Conservation (phyloP, 306 rosid species). For the Prunus salicina region DNA sequence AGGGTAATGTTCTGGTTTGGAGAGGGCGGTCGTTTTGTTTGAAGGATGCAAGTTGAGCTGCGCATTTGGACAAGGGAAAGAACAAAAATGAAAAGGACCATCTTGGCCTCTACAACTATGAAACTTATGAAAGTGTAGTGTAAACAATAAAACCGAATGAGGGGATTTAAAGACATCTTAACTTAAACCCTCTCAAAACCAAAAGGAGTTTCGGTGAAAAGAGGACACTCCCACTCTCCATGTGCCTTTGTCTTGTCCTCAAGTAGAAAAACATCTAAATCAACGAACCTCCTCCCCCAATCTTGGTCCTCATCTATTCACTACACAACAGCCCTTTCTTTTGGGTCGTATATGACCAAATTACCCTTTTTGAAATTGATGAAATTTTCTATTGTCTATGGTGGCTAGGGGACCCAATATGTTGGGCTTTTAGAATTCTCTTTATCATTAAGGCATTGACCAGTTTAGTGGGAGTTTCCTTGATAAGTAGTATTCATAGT, state of each 20-base stretch:
- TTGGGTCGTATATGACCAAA: constrained; percentile 29
- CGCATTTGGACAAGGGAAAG: constrained; percentile 47
- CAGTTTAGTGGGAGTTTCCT: no score
- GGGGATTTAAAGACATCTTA: constrained; percentile 30
- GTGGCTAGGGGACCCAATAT: constrained; percentile 4
- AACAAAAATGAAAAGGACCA: constrained; percentile 51
- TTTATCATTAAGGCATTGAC: no score
- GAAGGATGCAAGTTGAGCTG: constrained; percentile 14
- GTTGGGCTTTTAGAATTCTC: not conserved
- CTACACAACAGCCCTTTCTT: constrained; percentile 41
- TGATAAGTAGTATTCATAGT: no score
- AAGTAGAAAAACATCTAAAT: constrained; percentile 62
- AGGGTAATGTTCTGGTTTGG: not conserved
- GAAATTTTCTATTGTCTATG: constrained; percentile 11
- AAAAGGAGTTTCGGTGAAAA: constrained; percentile 20
- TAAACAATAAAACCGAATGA: constrained; percentile 11
- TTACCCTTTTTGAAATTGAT: constrained; percentile 30
- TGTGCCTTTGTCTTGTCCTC: constrained; percentile 75
- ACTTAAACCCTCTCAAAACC: constrained; percentile 28
- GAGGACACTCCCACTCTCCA: constrained; percentile 39
- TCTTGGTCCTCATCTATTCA: constrained; percentile 21
- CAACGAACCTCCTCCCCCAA: constrained; percentile 33
- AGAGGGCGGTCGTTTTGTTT: not conserved
- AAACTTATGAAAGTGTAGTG: no score
- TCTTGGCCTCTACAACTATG: constrained; percentile 45